Base-by-base conservation (phyloP, 257 asterid species). In the Penstemon davidsonii region DNA sequence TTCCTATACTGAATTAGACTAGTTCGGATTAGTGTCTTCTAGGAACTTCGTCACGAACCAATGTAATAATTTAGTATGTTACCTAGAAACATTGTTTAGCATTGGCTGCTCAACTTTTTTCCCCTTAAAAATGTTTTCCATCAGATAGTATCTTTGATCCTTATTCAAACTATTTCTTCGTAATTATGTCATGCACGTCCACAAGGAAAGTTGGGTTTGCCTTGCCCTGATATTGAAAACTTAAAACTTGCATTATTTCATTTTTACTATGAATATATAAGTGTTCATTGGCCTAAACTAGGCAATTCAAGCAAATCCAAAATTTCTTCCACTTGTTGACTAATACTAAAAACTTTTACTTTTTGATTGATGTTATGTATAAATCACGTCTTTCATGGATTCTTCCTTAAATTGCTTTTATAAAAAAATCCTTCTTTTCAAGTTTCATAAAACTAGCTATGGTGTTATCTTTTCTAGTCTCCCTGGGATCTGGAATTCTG, bases 381-480 rank as follows among this genome's bases (percentile, higher is more conserved):
- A 63, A 68, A 58, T 58, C 25, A 59, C 45, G 45, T 62, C 11
- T 13, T 50, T 41, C 50, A 19, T 69, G 54, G 63, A 63, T 41
- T 54, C 58, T 47, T 47, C 49, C 57, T 55, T 37, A 40, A 67
- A 63, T 67, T 37, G 15, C 62, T 54, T 45, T 15, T 38, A 44
- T 66, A 42, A 33, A 39, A 44, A 55, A 38, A 18, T 64, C 6
- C 33, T 38, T 60, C 18, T 19, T 66, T 61, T 68, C 6, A 49
- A 55, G 67, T 62, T 52, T 15, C 65, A 37, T 41, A n/a, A 41
- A 57, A 51, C 72, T 45, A 65, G 58, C 62, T 41, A 59, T 12
- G 7, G 8, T 19, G 2, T 51, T 70, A 41, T 62, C 11, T 66
- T 51, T 71, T 71, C 55, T 75, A 81, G 85, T 74, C 72, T 64